Evolutionary conservation across 2,329 filamentous ascomycete species (phyloP), one percentile per base, ranked within the genome.

Genomic region (Fusarium subtropicale): DNA sequence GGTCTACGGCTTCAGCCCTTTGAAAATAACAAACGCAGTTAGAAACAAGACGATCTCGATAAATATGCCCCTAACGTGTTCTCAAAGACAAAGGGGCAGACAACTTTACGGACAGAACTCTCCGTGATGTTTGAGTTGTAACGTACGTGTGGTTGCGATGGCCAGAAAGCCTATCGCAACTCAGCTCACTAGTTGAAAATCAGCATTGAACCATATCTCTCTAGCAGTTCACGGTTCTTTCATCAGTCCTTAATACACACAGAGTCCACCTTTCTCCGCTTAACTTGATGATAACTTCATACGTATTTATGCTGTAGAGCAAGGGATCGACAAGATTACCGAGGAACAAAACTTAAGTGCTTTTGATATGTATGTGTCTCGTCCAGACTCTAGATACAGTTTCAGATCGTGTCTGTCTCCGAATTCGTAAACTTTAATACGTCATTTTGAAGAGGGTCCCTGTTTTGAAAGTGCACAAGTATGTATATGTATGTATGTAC

Each of bases 401-500:
- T 47, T 38, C 50, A 54, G 66, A 60, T 59, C 34, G 39, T 48
- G 22, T 33, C 53, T 33, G 42, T 50, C 18, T 33, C 45, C 58
- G 54, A 56, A 55, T 18, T 28, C 7, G 16, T 26, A 22, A 52
- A 38, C 28, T 18, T 26, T 16, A 28, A 54, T 52, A 56, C 63
- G 63, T 68, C 67, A 69, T 59, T 31, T 31, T 28, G 20, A n/a
- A 46, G 11, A 52, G 20, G 18, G 41, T 42, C 48, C 46, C 50
- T 53, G 46, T 38, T 59, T 64, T 31, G 39, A 22, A 45, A 28
- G 34, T 64, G 47, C 54, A 62, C 33, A 60, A 34, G 50, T 41
- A 54, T 26, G 68, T 68, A 34, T 11, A 54, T 26, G 68, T 68
- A 34, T 7, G 50, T 41, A 36, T 36, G 33, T 39, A 39, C 22